phyloP scores from a whole-genome alignment of 1,139 yeast genomes.

The Debaryomyces sp. region DNA sequence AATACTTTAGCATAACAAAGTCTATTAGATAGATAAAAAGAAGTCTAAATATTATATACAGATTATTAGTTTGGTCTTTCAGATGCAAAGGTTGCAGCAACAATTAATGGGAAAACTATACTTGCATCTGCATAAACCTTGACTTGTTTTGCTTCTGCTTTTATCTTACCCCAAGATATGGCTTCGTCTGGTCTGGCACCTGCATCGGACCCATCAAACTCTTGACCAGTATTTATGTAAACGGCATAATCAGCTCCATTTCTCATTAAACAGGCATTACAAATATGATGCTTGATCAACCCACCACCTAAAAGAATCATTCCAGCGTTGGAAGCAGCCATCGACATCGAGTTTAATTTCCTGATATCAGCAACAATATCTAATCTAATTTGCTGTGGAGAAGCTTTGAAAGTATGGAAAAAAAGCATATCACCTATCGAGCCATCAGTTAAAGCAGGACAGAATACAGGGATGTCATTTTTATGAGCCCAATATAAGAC shows the following conservation, averaged over 20 bases:
- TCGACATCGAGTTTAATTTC: conserved; percentile 85
- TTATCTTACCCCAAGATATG: conserved; percentile 97
- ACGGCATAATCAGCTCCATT: conserved; percentile 99
- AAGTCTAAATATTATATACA: conserved; percentile 6
- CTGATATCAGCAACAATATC: conserved; percentile 96
- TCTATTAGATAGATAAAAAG: not conserved
- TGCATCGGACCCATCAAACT: conserved; percentile 98
- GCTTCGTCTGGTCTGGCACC: conserved; percentile 99
- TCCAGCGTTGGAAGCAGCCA: conserved; percentile 95
- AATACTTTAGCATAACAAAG: not conserved
- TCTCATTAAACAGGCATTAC: conserved; percentile 98
- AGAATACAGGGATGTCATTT: conserved; percentile 91
- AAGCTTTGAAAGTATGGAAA: conserved; percentile 94
- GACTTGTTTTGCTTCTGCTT: conserved; percentile 87
- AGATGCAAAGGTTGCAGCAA: conserved; percentile 93
- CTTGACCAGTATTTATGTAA: conserved; percentile 96
- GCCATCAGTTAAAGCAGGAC: conserved; percentile 98
- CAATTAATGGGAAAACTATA: conserved; percentile 90
- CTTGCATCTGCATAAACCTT: conserved; percentile 98
- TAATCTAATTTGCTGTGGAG: conserved; percentile 84
- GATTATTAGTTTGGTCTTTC: conserved; percentile 25
- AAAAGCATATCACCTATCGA: conserved; percentile 98
- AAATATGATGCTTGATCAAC: conserved; percentile 91
- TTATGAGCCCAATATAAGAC: conserved; percentile 98
- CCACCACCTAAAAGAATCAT: conserved; percentile 98